phyloP scores from a whole-genome alignment of 805 yeast species.

The Kodamaea kakaduensis region DNA sequence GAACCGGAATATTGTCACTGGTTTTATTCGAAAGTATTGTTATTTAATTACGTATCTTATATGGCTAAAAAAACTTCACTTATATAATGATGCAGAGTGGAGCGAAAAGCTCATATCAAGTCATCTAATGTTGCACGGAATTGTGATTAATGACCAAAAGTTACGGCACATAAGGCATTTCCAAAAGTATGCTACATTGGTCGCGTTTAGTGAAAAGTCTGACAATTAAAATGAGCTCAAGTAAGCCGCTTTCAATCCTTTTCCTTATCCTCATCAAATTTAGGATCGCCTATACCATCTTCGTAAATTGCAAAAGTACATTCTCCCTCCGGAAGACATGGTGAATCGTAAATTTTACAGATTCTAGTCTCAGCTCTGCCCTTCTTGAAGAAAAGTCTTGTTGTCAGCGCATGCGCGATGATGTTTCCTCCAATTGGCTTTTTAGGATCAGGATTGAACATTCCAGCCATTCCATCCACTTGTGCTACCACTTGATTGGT shows the following conservation, averaged over 20 bases:
- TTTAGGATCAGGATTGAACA: slow-evolving; percentile 93
- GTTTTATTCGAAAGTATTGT: too few species aligned
- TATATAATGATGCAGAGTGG: too few species aligned
- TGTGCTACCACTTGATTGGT: slow-evolving; percentile 95
- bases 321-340: slow-evolving; percentile 93
- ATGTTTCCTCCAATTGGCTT: slow-evolving; percentile 98
- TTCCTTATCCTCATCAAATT: slow-evolving; percentile 58
- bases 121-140: too few species aligned
- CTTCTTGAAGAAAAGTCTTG: slow-evolving; percentile 84
- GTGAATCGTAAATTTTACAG: slow-evolving; percentile 93
- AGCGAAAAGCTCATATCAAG: too few species aligned
- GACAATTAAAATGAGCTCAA: too few species aligned
- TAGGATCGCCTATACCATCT: slow-evolving; percentile 96
- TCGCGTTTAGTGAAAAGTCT: too few species aligned
- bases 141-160: too few species aligned
- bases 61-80: too few species aligned
- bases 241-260: slow-evolving; percentile 2
- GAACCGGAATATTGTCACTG: too few species aligned
- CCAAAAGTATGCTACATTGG: too few species aligned
- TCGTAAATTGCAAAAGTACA: slow-evolving; percentile 93
- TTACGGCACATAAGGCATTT: too few species aligned
- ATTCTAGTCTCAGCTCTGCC: slow-evolving; percentile 90
- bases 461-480: slow-evolving; percentile 82
- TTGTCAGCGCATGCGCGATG: slow-evolving; percentile 94
- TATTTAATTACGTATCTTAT: too few species aligned